Conservation (phyloP, 495 filamentous ascomycete species). For the Jackrogersella multiformis region DNA sequence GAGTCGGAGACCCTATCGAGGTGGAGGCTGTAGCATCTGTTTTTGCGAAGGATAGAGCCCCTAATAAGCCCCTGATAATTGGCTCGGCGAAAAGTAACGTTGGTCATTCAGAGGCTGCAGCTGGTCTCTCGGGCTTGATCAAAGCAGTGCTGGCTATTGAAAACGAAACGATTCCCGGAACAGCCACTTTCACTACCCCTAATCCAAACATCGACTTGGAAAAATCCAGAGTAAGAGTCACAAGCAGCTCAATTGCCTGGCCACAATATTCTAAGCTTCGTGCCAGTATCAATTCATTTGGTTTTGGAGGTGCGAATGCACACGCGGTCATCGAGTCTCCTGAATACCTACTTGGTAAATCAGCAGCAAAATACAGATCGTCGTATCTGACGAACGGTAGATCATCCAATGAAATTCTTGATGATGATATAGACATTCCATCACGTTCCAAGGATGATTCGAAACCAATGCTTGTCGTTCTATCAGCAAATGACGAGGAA, state of each 20-base stretch:
- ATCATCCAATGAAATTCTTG: background rate
- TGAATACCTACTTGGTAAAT: background rate
- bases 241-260: constrained; percentile 9
- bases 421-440: background rate
- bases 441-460: background rate
- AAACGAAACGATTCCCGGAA: constrained; percentile 49
- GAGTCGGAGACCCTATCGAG: background rate
- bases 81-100: background rate
- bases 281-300: constrained; percentile 63
- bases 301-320: constrained; percentile 64
- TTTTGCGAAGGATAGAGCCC: background rate
- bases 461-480: background rate
- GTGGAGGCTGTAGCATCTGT: background rate
- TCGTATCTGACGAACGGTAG: background rate
- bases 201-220: constrained; percentile 54
- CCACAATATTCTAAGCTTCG: constrained; percentile 32
- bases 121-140: constrained; percentile 58
- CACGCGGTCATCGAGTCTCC: constrained; percentile 59
- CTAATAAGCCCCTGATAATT: background rate
- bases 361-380: background rate
- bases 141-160: constrained; percentile 61
- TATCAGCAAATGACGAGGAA: constrained; percentile 36
- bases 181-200: constrained; percentile 45
- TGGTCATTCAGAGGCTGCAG: constrained; percentile 49
- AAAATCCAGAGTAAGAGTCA: background rate